These are phyloP conservation scores for Groenewaldozyma salmanticensis DNA, from an alignment of 805 yeast genomes.

Conservation along the genomic window DNA sequence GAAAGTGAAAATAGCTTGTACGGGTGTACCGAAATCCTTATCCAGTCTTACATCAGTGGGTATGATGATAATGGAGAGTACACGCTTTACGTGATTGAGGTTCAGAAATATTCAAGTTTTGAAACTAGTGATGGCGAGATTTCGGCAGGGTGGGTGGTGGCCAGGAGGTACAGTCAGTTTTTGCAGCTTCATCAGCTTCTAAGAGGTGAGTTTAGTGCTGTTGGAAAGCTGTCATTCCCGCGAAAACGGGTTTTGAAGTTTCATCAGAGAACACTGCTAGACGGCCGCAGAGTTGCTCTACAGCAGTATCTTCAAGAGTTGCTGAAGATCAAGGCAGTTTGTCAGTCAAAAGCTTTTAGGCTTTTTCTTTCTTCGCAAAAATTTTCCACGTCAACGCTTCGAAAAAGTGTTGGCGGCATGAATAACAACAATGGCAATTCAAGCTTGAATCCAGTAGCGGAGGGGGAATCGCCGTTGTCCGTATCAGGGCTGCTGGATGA, in stretches of 20 bases:
- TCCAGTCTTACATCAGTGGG: constrained; percentile 40
- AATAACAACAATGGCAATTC: not conserved
- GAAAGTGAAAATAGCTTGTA: constrained; percentile 71
- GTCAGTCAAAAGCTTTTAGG: constrained; percentile 63
- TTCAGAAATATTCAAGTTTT: constrained; percentile 38
- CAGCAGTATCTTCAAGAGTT: constrained; percentile 53
- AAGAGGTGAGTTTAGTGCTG: constrained; percentile 40
- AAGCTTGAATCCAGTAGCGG: no score
- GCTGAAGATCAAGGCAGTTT: constrained; percentile 55
- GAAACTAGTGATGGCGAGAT: constrained; percentile 30
- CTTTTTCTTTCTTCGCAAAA: constrained; percentile 68
- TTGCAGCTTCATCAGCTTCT: constrained; percentile 59
- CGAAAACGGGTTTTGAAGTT: constrained; percentile 50
- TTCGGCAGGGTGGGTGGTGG: constrained; percentile 81
- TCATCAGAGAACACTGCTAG: constrained; percentile 53
- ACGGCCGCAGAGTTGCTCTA: constrained; percentile 50
- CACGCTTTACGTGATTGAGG: constrained; percentile 66
- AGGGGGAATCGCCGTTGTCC: constrained; percentile 3
- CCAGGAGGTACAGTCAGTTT: constrained; percentile 81
- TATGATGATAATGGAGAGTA: constrained; percentile 49
- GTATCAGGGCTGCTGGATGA: not conserved
- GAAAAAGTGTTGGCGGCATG: not conserved
- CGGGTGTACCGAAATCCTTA: constrained; percentile 32
- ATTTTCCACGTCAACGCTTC: constrained; percentile 29
- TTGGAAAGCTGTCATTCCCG: constrained; percentile 44